Percentiles rank a stretch among this genome's conserved stretches.
phyloP scores from a whole-genome alignment of 2,329 filamentous ascomycete genomes.

The Fusarium udum region DNA sequence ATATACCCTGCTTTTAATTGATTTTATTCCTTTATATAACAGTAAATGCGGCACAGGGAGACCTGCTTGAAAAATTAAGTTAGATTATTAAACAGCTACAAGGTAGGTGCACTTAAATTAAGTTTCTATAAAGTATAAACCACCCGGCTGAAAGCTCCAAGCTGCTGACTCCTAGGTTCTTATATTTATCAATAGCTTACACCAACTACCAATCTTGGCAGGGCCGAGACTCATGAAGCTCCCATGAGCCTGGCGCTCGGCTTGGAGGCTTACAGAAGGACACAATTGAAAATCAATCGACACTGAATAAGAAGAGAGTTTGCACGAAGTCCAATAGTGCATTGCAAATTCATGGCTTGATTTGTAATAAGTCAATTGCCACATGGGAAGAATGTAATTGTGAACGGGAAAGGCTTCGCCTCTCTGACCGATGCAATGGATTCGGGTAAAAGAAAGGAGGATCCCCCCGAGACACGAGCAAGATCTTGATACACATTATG shows the following conservation, averaged over 20 bases:
- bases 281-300: slow-evolving; percentile 5
- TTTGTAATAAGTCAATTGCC: slow-evolving; percentile 27
- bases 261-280: not conserved
- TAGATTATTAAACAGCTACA: not conserved
- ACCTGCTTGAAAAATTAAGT: not conserved
- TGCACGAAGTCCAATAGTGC: not conserved
- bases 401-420: not conserved
- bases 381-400: slow-evolving; percentile 19
- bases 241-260: not conserved
- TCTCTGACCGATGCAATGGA: not conserved
- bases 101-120: not conserved
- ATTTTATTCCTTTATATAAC: not conserved
- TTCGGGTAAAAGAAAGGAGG: not conserved
- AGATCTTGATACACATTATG: not conserved
- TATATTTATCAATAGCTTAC: not conserved
- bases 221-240: not conserved
- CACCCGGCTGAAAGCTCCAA: not conserved
- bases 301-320: not conserved
- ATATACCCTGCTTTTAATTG: not conserved
- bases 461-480: not conserved
- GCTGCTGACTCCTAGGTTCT: not conserved
- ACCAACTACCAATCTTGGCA: not conserved
- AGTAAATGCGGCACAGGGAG: not conserved
- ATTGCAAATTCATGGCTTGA: not conserved
- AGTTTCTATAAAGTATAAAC: not conserved